Evolutionary conservation across 192 early-diverging fungal genomes (phyloP), one percentile per base, ranked within the genome.

Genomic region (Entophlyctis luteolus): DNA sequence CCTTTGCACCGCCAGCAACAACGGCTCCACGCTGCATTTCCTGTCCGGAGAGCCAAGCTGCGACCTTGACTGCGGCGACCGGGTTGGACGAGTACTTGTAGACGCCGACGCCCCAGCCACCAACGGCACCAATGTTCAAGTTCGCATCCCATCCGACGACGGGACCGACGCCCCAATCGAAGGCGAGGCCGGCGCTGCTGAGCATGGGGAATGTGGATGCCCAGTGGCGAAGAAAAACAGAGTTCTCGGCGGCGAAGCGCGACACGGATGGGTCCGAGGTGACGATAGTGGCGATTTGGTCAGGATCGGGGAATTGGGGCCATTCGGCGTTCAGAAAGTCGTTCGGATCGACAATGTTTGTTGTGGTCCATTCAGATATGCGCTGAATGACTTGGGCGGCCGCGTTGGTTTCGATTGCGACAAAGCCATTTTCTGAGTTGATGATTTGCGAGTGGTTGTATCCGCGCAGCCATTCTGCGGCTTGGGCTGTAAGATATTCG

Each of bases 161-260:
- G 5, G 77, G 77, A 29, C 71, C 67, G 5, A 75, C 60, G 18
- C 77, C 77, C 77, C 77, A 79, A 18, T 56, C 48, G 57, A 79
- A 75, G 2, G 2, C 1, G 6, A 70, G 12, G 4, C 29, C 27
- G 33, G n/a, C 31, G 10, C 47, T 62, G 20, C 23, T 28, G 38
- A 71, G 38, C n/a, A 71, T 50, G 35, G 45, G 48, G 28, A 63
- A 48, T 14, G 56, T 66, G 52, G 45, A 37, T 3, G 77, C 53
- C 32, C 73, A 72, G 14, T 67, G 67, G 20, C 77, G 65, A 45
- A 75, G 37, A 48, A 75, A 79, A 32, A 79, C 33, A 29, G 54
- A 42, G 18, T 71, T 67, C 37, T 62, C 71, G 37, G 35, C 38
- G 1, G 52, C 29, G 34, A 68, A 79, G 10, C 58, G 29, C 2